Evolutionary conservation across 805 yeast species (phyloP), one percentile per base, ranked within the genome.

Genomic region (Tetrapisispora namnaoensis): DNA sequence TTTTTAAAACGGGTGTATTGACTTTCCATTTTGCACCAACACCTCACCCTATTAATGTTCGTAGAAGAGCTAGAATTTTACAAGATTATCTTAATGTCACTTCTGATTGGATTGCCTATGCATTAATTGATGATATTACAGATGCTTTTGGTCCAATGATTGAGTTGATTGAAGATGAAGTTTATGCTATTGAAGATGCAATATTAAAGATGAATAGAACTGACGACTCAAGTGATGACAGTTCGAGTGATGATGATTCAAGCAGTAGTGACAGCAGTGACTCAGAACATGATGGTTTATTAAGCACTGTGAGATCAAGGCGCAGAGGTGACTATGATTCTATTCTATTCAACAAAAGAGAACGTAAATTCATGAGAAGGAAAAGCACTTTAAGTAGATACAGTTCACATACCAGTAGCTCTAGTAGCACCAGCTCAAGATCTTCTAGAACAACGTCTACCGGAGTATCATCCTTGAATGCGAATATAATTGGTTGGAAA

Each of bases 131-230:
- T 70, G 98, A 93, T 64, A 87, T 93, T 54, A 91, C 97, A 0
- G 99, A 93, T 72, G 95, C 95, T 0, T 93, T 87, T 72, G 98
- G 95, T 0, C 99, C 99, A 2, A 80, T 93, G 83, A 90, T 93
- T 53, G 95, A 87, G 50, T 79, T 91, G 43, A 90, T 93, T 46
- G 98, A 93, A 62, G 88, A 82, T 51, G 99, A 93, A 59, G 98
- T 93, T 21, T 88, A 89, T 62, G 76, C 80, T n/a, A 93, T 93
- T 53, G 99, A 93, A 60, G 96, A 91, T 59, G 85, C 90, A 2
- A 91, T 93, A 46, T 70, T 93, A 57, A 75, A 76, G 49, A 83
- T 93, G 91, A 95, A 91, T 63, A 82, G 89, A 20, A 82, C 83
- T 1, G 77, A 71, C 34, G 74, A 59, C 24, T 57, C 62, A 34